Percentiles rank a stretch among this genome's conserved stretches.
phyloP scores from a whole-genome alignment of 441 rosid species.

The Populus trichocarpa region DNA sequence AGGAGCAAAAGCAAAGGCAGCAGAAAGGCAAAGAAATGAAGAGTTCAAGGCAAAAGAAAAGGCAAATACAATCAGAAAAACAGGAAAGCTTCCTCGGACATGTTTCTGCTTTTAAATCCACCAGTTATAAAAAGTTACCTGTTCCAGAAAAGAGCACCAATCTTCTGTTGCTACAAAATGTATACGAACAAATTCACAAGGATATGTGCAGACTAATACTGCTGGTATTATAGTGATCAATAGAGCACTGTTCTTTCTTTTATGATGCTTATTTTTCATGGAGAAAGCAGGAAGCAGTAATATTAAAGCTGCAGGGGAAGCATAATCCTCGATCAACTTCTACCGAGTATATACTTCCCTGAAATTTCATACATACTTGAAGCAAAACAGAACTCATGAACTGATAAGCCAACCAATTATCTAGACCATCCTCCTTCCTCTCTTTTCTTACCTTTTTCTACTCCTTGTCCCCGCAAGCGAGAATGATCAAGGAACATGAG shows the following conservation, averaged over 20 bases:
- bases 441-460: background rate
- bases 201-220: background rate
- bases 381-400: background rate
- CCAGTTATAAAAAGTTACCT: background rate
- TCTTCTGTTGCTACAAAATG: background rate
- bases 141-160: background rate
- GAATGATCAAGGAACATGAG: background rate
- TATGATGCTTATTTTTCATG: background rate
- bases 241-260: background rate
- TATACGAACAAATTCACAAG: background rate
- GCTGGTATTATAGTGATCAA: background rate
- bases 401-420: background rate
- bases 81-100: conserved; percentile 43
- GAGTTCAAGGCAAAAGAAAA: conserved; percentile 55
- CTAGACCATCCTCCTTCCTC: background rate
- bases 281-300: background rate
- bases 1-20: conserved; percentile 62
- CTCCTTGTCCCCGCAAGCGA: background rate
- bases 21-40: conserved; percentile 44
- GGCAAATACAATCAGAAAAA: conserved; percentile 52
- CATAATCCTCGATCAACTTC: background rate
- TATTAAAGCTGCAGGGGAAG: background rate
- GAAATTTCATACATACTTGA: background rate
- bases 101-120: conserved; percentile 57
- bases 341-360: background rate